Base-by-base conservation (phyloP, 163 green algal species). In the Chlorella variabilis region DNA sequence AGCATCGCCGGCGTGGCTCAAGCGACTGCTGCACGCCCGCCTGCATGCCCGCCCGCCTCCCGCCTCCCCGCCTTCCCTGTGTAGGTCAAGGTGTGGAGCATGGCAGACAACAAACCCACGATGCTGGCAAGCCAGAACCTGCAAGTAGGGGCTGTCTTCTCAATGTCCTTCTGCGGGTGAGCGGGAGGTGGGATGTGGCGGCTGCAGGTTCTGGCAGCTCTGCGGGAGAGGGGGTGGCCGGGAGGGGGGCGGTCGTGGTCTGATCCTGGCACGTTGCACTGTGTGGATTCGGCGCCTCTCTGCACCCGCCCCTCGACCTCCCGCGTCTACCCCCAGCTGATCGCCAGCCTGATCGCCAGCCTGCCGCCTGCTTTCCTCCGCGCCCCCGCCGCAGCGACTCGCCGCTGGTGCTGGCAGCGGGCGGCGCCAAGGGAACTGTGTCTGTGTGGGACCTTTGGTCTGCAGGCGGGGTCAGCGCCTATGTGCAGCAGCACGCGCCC, bases 41-140 rank as follows among this genome's bases (percentile, higher is more conserved):
- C 58, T 31, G 8, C 38, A 33, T 20, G 38, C 34, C 38, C 15
- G 13, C 4, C 18, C 54, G 54, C 23, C 20, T 63, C 18, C 20
- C 23, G 18, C 54, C 15, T 29, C 21, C 42, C n/a, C 29, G n/a
- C 42, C 41, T 62, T 5, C 68, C 65, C 17, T 38, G 70, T 85
- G 49, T 88, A 94, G 89, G 90, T 96, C 29, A 98, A 98, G 88
- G 85, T 98, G 48, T 98, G 95, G 95, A 91, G 97, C 95, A 0
- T 81, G 75, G 31, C 65, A 20, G 75, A 62, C n/a, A 42, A 90
- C 69, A 69, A 85, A 80, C 95, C 95, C 7, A 77, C 54, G 33
- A 80, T 96, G 78, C 48, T 99, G 41, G 90, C 89, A 13, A 82
- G 86, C 0, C 83, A 96, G 73, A 91, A 97, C 78, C 85, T 96